Conservation (phyloP, 345 rosid species). For the Arabis alpina region DNA sequence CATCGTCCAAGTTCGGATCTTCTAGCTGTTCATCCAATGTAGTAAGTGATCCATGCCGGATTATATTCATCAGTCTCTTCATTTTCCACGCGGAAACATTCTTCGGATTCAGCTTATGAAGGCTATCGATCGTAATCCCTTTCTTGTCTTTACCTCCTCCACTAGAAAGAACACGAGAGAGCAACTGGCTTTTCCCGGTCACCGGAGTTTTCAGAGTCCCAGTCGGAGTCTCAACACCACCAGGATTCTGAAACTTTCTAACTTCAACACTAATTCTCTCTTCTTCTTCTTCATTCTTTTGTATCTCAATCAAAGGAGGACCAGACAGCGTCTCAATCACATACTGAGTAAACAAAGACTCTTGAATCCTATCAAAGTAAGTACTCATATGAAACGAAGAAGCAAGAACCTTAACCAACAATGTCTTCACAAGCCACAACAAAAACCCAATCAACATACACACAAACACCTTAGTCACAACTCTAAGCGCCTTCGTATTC, state of each 20-base stretch:
- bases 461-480: conserved; percentile 57
- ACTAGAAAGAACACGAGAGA: conserved; percentile 46
- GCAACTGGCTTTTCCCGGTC: conserved; percentile 44
- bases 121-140: conserved; percentile 54
- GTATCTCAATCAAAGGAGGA: conserved; percentile 64
- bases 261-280: conserved; percentile 53
- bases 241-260: conserved; percentile 46
- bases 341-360: conserved; percentile 65
- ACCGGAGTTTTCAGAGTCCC: conserved; percentile 42
- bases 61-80: conserved; percentile 71
- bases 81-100: conserved; percentile 78
- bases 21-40: conserved; percentile 72
- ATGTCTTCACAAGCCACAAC: conserved; percentile 69
- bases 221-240: conserved; percentile 35
- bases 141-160: conserved; percentile 45
- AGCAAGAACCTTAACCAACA: conserved; percentile 71
- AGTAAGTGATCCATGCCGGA: conserved; percentile 58
- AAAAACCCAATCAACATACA: conserved; percentile 60
- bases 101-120: conserved; percentile 60
- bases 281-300: conserved; percentile 53
- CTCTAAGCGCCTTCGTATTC: conserved; percentile 33
- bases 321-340: conserved; percentile 71
- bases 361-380: conserved; percentile 76
- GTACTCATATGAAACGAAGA: conserved; percentile 73
- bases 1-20: conserved; percentile 48